Evolutionary conservation across 768 basidiomycete genomes (phyloP).

Genomic region (Cystobasidium onofrii): DNA sequence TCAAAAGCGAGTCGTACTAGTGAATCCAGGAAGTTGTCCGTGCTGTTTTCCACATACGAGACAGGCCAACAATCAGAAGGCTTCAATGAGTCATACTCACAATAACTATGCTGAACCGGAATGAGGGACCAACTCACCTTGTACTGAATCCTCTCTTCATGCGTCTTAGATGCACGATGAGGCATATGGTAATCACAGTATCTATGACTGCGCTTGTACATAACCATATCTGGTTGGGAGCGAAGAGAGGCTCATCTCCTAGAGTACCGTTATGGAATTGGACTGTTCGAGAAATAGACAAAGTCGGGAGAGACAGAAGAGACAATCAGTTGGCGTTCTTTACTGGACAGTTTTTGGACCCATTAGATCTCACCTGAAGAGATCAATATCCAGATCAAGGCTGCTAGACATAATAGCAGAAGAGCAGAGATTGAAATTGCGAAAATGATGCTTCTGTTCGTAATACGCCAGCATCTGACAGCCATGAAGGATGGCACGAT

Average conservation of each 20-base stretch:
- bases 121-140: neutral
- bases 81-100: too few relatives aligned
- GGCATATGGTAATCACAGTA: slow-evolving; percentile 8
- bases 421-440: neutral
- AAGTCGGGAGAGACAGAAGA: too few relatives aligned
- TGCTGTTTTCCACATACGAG: slow-evolving; percentile 1
- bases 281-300: neutral
- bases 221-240: slow-evolving; percentile 24
- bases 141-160: slow-evolving; percentile 30
- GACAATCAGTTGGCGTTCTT: too few relatives aligned
- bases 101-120: too few relatives aligned
- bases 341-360: too few relatives aligned
- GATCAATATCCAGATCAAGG: neutral
- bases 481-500: slow-evolving; percentile 21
- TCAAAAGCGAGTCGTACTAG: slow-evolving; percentile 21
- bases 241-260: slow-evolving; percentile 10
- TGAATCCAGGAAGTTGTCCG: slow-evolving; percentile 28
- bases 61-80: too few relatives aligned
- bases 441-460: slow-evolving; percentile 4
- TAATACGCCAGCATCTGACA: slow-evolving; percentile 22
- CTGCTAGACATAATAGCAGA: neutral
- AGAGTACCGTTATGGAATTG: neutral
- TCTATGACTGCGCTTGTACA: slow-evolving; percentile 6
- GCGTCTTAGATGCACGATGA: neutral
- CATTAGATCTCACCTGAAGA: neutral